Base-by-base conservation (phyloP, 2,329 filamentous ascomycete species). In the Monosporascus sp. region DNA sequence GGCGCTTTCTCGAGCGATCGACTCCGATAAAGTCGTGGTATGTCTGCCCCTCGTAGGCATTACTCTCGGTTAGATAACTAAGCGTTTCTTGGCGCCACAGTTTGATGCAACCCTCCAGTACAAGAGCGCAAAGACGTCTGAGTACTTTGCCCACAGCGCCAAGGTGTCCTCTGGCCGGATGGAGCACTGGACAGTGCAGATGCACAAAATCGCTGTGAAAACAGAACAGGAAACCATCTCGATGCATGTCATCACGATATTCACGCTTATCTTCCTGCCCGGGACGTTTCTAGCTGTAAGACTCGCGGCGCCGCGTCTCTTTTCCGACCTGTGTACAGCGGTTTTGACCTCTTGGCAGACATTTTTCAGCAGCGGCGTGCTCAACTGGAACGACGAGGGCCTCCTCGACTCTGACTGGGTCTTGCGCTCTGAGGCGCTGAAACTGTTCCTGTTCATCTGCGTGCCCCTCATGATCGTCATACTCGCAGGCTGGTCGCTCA, bases 171-270 rank as follows among this genome's bases (percentile, higher is more conserved):
- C 61, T 9, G 47, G 52, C 42, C 48, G 48, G 15, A 63, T 62
- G 61, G 53, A 63, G 25, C 18, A 36, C 0, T 59, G 56, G 50
- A 60, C 72, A 8, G 71, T 73, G 54, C 73, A 77, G 57, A 79
- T 77, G 57, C 75, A 79, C 58, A 72, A 71, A 50, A 79, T 81
- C n/a, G 77, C 79, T 0, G 62, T 74, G 20, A 76, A 79, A 45
- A 76, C 73, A 14, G 75, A 78, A 25, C 74, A 79, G 51, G 59
- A 68, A 44, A 68, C 65, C 0, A 57, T 62, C 6, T 67, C 66
- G 2, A 68, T 69, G 64, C 64, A 66, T 22, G 57, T 65, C 17
- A 68, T 69, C 22, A 69, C 65, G 0, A 55, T 63, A 20, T 57
- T 68, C 7, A 65, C 64, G 6, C 57, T 69, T 15, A 58, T 65